Evolutionary conservation across 2,329 filamentous ascomycete genomes (phyloP).

Genomic region (Fusarium sambucinum): DNA sequence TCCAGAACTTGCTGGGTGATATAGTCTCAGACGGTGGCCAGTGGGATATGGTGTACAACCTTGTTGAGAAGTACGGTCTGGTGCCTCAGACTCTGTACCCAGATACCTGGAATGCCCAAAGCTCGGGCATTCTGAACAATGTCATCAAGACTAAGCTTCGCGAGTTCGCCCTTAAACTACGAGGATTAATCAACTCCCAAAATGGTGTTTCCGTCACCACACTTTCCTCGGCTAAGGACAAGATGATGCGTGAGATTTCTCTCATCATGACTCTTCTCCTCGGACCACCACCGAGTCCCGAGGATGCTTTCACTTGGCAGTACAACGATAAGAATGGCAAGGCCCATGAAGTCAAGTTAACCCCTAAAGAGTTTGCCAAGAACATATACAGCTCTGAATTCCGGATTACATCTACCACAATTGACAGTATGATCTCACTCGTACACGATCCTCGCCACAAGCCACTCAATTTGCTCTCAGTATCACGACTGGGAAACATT

Average conservation of each 20-base stretch:
- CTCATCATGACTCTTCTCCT: slow-evolving; percentile 84
- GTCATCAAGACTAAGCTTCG: slow-evolving; percentile 87
- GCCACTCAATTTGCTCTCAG: slow-evolving; percentile 78
- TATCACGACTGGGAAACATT: slow-evolving; percentile 83
- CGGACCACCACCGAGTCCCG: slow-evolving; percentile 79
- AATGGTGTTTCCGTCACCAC: slow-evolving; percentile 52
- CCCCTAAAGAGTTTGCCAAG: slow-evolving; percentile 77
- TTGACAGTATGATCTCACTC: slow-evolving; percentile 80
- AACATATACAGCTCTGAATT: slow-evolving; percentile 73
- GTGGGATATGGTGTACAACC: slow-evolving; percentile 92
- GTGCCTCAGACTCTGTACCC: slow-evolving; percentile 85
- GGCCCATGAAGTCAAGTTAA: slow-evolving; percentile 71
- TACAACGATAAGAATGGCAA: slow-evolving; percentile 78
- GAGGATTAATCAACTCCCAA: slow-evolving; percentile 61
- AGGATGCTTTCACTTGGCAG: slow-evolving; percentile 81
- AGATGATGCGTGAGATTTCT: slow-evolving; percentile 84
- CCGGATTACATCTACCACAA: slow-evolving; percentile 69
- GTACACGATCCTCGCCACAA: slow-evolving; percentile 87
- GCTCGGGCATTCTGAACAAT: slow-evolving; percentile 75
- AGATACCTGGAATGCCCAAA: slow-evolving; percentile 82
- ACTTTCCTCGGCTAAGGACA: slow-evolving; percentile 69
- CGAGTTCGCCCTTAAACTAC: slow-evolving; percentile 82
- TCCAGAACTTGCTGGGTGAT: slow-evolving; percentile 75
- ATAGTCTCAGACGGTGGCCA: slow-evolving; percentile 86
- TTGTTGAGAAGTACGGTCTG: slow-evolving; percentile 89